Percentiles rank a stretch among this genome's conserved stretches.
phyloP scores from a whole-genome alignment of 805 yeast genomes.

The Teunomyces tritomae region DNA sequence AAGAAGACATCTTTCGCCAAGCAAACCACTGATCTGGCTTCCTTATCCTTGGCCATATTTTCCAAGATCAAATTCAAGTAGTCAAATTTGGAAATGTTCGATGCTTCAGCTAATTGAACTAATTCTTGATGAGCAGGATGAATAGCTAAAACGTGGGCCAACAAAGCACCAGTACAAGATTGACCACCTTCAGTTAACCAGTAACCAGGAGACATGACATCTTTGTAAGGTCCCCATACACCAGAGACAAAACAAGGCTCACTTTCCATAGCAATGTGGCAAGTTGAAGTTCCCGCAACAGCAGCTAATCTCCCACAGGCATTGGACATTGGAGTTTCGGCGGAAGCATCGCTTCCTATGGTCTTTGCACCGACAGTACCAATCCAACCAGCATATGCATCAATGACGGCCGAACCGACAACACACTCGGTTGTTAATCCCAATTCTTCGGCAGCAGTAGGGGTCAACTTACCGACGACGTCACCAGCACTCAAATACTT shows the following conservation, averaged over 20 bases:
- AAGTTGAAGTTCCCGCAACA: slow-evolving; percentile 97
- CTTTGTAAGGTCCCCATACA: slow-evolving; percentile 98
- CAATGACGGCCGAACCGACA: slow-evolving; percentile 95
- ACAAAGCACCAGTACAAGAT: slow-evolving; percentile 90
- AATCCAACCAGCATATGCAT: slow-evolving; percentile 98
- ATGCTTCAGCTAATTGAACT: slow-evolving; percentile 61
- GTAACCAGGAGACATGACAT: slow-evolving; percentile 81
- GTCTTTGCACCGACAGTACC: slow-evolving; percentile 91
- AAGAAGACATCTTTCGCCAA: slow-evolving; percentile 83
- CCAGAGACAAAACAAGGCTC: slow-evolving; percentile 90
- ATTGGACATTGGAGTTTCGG: slow-evolving; percentile 56
- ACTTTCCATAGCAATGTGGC: slow-evolving; percentile 85
- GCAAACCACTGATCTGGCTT: slow-evolving; percentile 69
- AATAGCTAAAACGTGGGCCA: slow-evolving; percentile 81
- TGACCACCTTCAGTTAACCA: slow-evolving; percentile 99
- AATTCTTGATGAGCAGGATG: slow-evolving; percentile 87
- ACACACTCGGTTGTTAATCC: slow-evolving; percentile 78
- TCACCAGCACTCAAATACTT: slow-evolving; percentile 85
- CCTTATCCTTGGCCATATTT: slow-evolving; percentile 52
- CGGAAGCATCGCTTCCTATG: slow-evolving; percentile 26
- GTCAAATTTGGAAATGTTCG: slow-evolving; percentile 76
- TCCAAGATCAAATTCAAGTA: slow-evolving; percentile 76
- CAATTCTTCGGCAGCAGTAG: slow-evolving; percentile 70
- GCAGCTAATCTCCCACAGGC: slow-evolving; percentile 91
- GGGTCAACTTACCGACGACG: slow-evolving; percentile 69